Percentiles rank a stretch among this genome's conserved stretches.
Evolutionary conservation across 2,329 filamentous ascomycete species (phyloP).

Genomic region (Pezicula radicicola): DNA sequence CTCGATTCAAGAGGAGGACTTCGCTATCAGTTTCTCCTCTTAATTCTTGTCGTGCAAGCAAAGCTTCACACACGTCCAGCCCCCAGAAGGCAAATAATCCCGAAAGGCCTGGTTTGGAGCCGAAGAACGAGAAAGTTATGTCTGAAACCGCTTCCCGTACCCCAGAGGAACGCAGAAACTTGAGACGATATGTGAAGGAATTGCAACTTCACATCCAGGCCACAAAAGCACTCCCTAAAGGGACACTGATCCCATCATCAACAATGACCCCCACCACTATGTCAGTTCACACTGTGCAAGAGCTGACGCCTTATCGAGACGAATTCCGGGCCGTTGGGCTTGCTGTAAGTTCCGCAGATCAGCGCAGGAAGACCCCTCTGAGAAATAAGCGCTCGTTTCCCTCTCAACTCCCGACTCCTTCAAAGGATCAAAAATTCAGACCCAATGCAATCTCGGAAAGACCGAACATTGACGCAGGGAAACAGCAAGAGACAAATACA

Average conservation of each 20-base stretch:
- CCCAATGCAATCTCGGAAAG: not conserved
- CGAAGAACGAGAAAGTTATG: conserved; percentile 1
- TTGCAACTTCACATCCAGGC: conserved; percentile 39
- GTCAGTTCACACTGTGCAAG: conserved; percentile 46
- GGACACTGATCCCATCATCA: conserved; percentile 24
- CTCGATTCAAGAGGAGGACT: not conserved
- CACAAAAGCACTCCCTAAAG: conserved; percentile 34
- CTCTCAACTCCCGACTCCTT: conserved; percentile 9
- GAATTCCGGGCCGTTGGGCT: conserved; percentile 53
- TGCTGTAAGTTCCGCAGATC: conserved; percentile 52
- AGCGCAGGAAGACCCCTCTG: conserved; percentile 16
- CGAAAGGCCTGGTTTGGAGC: not conserved
- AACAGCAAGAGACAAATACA: not conserved
- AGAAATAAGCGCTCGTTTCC: conserved; percentile 1
- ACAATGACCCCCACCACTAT: conserved; percentile 32
- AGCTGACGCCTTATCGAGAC: conserved; percentile 49
- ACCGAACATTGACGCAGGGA: not conserved
- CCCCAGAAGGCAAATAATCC: not conserved
- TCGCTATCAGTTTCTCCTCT: not conserved
- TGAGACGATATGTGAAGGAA: conserved; percentile 39
- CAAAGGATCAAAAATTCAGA: conserved; percentile 13
- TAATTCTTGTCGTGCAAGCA: not conserved
- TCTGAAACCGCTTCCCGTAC: conserved; percentile 33
- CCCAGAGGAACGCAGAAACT: conserved; percentile 38
- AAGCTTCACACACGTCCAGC: not conserved